These are phyloP conservation scores for Melampsora americana DNA, from an alignment of 1,284 basidiomycete genomes.

Conservation along the genomic window DNA sequence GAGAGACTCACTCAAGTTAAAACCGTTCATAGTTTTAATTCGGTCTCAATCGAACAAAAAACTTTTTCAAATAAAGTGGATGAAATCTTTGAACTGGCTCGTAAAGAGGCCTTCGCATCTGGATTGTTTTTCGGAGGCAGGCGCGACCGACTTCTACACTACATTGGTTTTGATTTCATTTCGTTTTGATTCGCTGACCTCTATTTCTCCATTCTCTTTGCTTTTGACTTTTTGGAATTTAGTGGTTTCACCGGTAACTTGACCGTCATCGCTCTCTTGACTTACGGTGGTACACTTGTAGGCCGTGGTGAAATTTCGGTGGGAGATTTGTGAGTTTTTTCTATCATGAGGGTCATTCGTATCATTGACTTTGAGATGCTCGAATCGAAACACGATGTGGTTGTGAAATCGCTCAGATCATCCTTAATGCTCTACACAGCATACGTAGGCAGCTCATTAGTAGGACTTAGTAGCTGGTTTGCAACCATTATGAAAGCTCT, in stretches of 20 bases:
- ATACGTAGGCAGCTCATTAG: constrained; percentile 68
- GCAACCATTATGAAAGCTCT: constrained; percentile 65
- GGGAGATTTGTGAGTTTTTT: constrained; percentile 68
- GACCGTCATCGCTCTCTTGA: constrained; percentile 79
- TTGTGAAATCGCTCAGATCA: constrained; percentile 42
- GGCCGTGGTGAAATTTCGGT: constrained; percentile 81
- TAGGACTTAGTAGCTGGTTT: constrained; percentile 56
- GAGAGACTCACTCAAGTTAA: constrained; percentile 89
- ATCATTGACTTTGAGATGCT: not conserved
- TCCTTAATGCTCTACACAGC: constrained; percentile 89
- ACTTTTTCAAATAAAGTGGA: constrained; percentile 62
- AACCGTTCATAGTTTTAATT: constrained; percentile 89
- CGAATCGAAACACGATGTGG: not conserved
- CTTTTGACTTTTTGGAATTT: constrained; percentile 57
- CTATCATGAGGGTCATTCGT: not conserved
- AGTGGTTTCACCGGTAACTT: constrained; percentile 95
- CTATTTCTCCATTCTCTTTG: constrained; percentile 34
- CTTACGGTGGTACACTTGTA: constrained; percentile 90
- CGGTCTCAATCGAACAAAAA: constrained; percentile 66
- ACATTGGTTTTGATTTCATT: not conserved
- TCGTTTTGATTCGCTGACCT: not conserved
- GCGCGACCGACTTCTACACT: constrained; percentile 33
- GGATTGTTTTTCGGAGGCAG: constrained; percentile 77
- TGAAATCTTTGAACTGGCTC: constrained; percentile 70
- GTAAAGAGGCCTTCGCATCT: constrained; percentile 82